Evolutionary conservation across 1,139 yeast species (phyloP).

Genomic region (Candida sanyaensis): DNA sequence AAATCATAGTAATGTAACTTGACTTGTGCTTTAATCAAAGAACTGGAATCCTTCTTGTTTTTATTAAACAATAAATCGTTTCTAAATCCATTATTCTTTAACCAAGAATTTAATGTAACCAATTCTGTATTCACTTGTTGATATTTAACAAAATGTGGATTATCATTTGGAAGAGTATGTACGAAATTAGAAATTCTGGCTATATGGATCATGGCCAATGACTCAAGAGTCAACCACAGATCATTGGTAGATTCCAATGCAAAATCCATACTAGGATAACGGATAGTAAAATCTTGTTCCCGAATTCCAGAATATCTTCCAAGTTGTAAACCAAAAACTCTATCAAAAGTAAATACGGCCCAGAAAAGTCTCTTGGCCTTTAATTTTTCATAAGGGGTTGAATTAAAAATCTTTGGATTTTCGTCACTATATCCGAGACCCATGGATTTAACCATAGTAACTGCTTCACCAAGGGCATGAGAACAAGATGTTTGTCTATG

Average conservation of each 20-base stretch:
- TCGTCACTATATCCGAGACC: constrained; percentile 42
- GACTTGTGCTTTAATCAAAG: constrained; percentile 38
- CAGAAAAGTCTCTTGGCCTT: constrained; percentile 60
- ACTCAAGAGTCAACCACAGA: constrained; percentile 56
- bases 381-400: constrained; percentile 46
- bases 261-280: constrained; percentile 36
- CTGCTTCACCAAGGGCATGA: constrained; percentile 56
- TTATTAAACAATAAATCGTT: constrained; percentile 30
- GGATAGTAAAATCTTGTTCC: constrained; percentile 34
- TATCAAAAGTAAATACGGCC: constrained; percentile 58
- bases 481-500: constrained; percentile 61
- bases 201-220: constrained; percentile 49
- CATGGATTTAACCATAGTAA: constrained; percentile 57
- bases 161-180: constrained; percentile 30
- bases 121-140: constrained; percentile 40
- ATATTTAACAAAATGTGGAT: constrained; percentile 29
- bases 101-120: constrained; percentile 31
- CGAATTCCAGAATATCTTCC: constrained; percentile 51
- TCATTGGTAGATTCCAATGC: constrained; percentile 36
- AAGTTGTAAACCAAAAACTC: constrained; percentile 54
- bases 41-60: constrained; percentile 14
- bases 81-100: constrained; percentile 37
- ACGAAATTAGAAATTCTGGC: constrained; percentile 40
- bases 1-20: constrained; percentile 45
- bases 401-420: constrained; percentile 17